Evolutionary conservation across 2,329 filamentous ascomycete species (phyloP).

Genomic region (Ascochyta rabiei): DNA sequence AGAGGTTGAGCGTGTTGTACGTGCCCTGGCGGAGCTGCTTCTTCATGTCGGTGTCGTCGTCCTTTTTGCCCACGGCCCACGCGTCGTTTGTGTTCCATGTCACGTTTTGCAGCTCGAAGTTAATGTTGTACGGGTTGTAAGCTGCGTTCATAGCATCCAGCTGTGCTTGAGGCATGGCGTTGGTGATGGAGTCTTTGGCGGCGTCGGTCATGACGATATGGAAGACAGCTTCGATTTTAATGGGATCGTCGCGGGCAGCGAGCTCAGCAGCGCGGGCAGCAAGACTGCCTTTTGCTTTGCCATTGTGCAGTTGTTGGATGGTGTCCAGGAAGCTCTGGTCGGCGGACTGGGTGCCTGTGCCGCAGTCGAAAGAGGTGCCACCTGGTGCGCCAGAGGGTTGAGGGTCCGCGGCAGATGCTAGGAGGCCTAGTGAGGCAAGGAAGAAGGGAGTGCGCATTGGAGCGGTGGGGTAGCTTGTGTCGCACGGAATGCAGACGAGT

Average conservation of each 20-base stretch:
- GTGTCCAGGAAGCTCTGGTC: slow-evolving; percentile 47
- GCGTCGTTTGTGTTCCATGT: slow-evolving; percentile 59
- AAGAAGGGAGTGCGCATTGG: slow-evolving; percentile 36
- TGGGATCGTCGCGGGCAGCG: slow-evolving; percentile 33
- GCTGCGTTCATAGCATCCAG: slow-evolving; percentile 49
- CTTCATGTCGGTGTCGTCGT: slow-evolving; percentile 61
- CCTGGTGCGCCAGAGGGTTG: slow-evolving; percentile 17
- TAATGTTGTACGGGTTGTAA: slow-evolving; percentile 59
- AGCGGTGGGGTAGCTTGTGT: slow-evolving; percentile 17
- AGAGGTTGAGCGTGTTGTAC: slow-evolving; percentile 63
- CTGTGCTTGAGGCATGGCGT: slow-evolving; percentile 49
- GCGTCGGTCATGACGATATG: slow-evolving; percentile 51
- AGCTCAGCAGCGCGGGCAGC: slow-evolving; percentile 37
- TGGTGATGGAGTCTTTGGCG: slow-evolving; percentile 48
- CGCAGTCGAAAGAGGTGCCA: slow-evolving; percentile 52
- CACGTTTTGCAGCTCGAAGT: slow-evolving; percentile 57
- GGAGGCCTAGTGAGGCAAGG: slow-evolving; percentile 42
- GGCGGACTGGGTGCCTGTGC: slow-evolving; percentile 47
- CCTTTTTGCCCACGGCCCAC: slow-evolving; percentile 57
- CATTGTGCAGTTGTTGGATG: slow-evolving; percentile 43
- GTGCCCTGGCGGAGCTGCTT: slow-evolving; percentile 58
- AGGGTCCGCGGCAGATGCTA: slow-evolving; percentile 24
- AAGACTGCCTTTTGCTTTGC: slow-evolving; percentile 28
- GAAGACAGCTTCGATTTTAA: slow-evolving; percentile 52
- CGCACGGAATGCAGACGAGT: slow-evolving; percentile 28